phyloP scores from a whole-genome alignment of 257 asterid genomes.

The Lantana camara region DNA sequence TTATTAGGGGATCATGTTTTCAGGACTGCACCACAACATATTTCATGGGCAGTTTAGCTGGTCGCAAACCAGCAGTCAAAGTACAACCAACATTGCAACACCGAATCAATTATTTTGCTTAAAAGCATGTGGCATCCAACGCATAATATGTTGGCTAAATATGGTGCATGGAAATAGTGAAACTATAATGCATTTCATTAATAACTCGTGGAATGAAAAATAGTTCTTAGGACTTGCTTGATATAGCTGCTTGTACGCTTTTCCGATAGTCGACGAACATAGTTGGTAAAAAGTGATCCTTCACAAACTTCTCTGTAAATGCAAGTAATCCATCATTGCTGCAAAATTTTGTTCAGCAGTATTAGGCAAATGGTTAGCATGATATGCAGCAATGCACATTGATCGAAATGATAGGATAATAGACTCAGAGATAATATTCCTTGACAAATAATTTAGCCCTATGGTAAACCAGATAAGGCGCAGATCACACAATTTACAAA shows the following conservation, averaged over 20 bases:
- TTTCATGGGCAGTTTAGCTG: conserved; percentile 16
- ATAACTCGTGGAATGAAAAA: conserved; percentile 27
- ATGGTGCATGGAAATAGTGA: conserved; percentile 18
- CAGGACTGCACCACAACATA: conserved; percentile 17
- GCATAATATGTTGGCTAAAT: conserved; percentile 2
- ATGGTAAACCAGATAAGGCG: conserved; percentile 15
- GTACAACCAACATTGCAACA: conserved; percentile 13
- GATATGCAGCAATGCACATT: conserved; percentile 20
- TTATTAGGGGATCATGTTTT: neutral
- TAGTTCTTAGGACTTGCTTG: conserved; percentile 71
- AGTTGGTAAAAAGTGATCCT: conserved; percentile 97
- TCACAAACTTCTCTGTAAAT: conserved; percentile 95
- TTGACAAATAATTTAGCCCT: conserved; percentile 3
- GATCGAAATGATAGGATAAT: conserved; percentile 14
- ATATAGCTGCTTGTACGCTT: conserved; percentile 97
- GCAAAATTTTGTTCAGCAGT: conserved; percentile 37
- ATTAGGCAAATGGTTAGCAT: conserved; percentile 29
- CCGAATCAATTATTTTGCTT: conserved; percentile 1
- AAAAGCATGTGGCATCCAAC: conserved; percentile 5
- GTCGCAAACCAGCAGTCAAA: conserved; percentile 14
- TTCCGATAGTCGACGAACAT: conserved; percentile 98
- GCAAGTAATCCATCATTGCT: conserved; percentile 96
- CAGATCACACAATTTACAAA: conserved; percentile 16
- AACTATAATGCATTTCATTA: conserved; percentile 26
- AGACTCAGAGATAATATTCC: conserved; percentile 22